phyloP scores from a whole-genome alignment of 148 eudicot species.

The Rhododendron simsii region DNA sequence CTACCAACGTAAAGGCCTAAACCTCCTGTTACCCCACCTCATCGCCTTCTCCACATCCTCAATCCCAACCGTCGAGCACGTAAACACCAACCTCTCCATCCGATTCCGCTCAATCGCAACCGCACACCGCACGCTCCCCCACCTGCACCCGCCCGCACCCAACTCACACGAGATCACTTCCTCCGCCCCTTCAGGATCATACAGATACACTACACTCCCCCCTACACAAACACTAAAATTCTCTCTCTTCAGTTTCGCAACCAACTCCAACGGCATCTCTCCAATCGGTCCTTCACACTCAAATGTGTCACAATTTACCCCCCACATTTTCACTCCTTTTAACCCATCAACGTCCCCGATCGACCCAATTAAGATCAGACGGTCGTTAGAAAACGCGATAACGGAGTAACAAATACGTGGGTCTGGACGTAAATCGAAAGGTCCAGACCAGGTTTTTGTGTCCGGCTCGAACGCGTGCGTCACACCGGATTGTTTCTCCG shows the following conservation, averaged over 20 bases:
- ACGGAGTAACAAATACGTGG: slow-evolving; percentile 29
- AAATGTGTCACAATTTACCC: slow-evolving; percentile 19
- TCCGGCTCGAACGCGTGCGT: slow-evolving; percentile 38
- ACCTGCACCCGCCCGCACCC: slow-evolving; percentile 27
- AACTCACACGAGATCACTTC: slow-evolving; percentile 43
- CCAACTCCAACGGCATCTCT: slow-evolving; percentile 44
- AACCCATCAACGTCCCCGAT: slow-evolving; percentile 23
- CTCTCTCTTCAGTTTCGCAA: slow-evolving; percentile 37
- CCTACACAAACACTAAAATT: slow-evolving; percentile 16
- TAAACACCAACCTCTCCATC: slow-evolving; percentile 36
- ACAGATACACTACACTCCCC: slow-evolving; percentile 28
- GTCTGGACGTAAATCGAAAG: slow-evolving; percentile 36
- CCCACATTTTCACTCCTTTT: slow-evolving; percentile 38
- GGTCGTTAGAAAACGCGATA: slow-evolving; percentile 25
- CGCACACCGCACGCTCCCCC: slow-evolving; percentile 43
- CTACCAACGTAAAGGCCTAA: background rate
- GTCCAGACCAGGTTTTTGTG: slow-evolving; percentile 39
- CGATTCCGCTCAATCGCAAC: slow-evolving; percentile 18
- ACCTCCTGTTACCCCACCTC: slow-evolving; percentile 19
- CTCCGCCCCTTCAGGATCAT: slow-evolving; percentile 29
- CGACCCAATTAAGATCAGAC: slow-evolving; percentile 44
- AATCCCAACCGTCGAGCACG: slow-evolving; percentile 43
- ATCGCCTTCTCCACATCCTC: slow-evolving; percentile 34
- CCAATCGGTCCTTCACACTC: slow-evolving; percentile 27
- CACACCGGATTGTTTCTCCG: slow-evolving; percentile 44